A percentile compares a stretch with the other conserved stretches of the same genome.
These are phyloP conservation scores for Penicillium griseofulvum DNA, from an alignment of 2,329 filamentous ascomycete genomes.

Conservation along the genomic window DNA sequence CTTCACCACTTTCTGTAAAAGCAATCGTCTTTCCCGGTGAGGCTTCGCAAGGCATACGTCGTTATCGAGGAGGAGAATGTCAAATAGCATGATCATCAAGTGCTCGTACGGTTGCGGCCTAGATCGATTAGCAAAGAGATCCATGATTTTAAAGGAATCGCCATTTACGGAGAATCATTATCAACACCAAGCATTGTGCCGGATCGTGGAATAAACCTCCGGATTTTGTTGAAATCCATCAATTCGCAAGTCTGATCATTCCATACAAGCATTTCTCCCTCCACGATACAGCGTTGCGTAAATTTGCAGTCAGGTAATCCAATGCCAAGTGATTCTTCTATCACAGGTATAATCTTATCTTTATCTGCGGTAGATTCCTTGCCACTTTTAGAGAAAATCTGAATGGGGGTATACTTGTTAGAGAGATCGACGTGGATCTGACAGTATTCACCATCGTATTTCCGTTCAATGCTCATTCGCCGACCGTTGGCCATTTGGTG, in stretches of 20 bases:
- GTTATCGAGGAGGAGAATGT: constrained; percentile 58
- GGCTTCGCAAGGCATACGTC: constrained; percentile 50
- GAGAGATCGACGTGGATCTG: constrained; percentile 77
- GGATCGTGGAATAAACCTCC: constrained; percentile 73
- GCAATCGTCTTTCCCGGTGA: constrained; percentile 43
- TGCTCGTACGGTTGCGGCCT: constrained; percentile 54
- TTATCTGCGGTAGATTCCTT: constrained; percentile 81
- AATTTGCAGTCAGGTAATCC: constrained; percentile 59
- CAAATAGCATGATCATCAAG: constrained; percentile 61
- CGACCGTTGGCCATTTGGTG: constrained; percentile 60
- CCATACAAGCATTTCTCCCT: constrained; percentile 80
- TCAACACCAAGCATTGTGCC: constrained; percentile 67
- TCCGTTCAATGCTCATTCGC: constrained; percentile 72
- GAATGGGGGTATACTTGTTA: constrained; percentile 56
- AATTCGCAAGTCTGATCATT: constrained; percentile 64
- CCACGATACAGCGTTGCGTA: constrained; percentile 67
- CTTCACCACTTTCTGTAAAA: constrained; percentile 57
- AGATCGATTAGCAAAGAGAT: constrained; percentile 15
- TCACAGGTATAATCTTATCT: constrained; percentile 58
- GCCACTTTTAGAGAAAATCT: constrained; percentile 89
- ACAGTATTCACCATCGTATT: constrained; percentile 87
- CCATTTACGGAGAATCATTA: constrained; percentile 64
- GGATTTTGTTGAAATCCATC: constrained; percentile 75
- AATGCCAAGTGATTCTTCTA: constrained; percentile 64
- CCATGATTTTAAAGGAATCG: no score